Base-by-base conservation (phyloP, 2,329 filamentous ascomycete species). In the Coleophoma eucalyptorum region DNA sequence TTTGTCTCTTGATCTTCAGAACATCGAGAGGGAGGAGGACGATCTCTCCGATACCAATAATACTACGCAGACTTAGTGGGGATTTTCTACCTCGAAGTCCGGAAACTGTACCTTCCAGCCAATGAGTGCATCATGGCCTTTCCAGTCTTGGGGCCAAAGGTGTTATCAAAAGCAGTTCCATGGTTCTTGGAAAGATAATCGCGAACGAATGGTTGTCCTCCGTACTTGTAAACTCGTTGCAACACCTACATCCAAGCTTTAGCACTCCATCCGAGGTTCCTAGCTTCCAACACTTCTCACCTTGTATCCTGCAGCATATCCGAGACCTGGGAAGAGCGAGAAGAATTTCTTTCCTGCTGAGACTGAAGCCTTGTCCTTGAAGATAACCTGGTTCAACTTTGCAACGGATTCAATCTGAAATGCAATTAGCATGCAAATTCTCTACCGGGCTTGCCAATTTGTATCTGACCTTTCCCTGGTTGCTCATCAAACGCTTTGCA, bases 1-100 rank as follows among this genome's bases (percentile, higher is more conserved):
- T 99, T 77, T 99, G 94, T 65, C 94, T 86, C 83, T 99, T 99
- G 77, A 99, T 99, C 83, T 99, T 99, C 57, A 99, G 82, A 37
- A 99, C 93, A 63, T 99, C 94, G 54, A 99, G 83, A 40, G 94
- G 94, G 38, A 99, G 82, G 31, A 99, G 83, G 52, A 99, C 83
- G 58, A 99, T 96, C 76, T 99, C 94, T 67, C 94, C 94, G 63
- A 99, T 96, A 64, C 94, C 94, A 66, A 99, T 95, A 65, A 99
- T 68, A 74, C 89, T 93, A 56, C 26, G 10, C 10, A 3, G 26
- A 26, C 26, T 26, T 26, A 26, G 26, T 26, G 26, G 10, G 26
- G 10, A 7, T 26, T 26, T 26, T 26, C 10, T 8, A 26, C 26
- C 26, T 6, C 26, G 10, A 5, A 26, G 6, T 26, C 26, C 26